Conservation (phyloP, 306 rosid species). For the Cajanus cajan region DNA sequence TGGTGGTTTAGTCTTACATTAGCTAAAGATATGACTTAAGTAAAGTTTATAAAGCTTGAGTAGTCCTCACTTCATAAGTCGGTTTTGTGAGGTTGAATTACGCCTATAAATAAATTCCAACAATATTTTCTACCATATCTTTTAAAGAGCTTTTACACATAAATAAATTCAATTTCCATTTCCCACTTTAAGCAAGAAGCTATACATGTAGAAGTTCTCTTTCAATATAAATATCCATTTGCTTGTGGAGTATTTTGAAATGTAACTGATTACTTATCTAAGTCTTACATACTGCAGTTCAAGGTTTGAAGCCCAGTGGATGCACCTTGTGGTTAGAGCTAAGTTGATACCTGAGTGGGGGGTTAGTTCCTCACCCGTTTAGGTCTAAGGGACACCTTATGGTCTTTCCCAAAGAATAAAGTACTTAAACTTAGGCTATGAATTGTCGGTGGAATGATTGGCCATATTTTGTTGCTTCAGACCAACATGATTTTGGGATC, state of each 20-base stretch:
- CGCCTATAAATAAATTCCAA: no score
- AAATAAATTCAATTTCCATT: neutral
- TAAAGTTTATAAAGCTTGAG: no score
- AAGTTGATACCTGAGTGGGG: neutral
- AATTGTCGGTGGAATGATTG: neutral
- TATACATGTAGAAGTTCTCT: neutral
- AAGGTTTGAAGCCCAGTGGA: neutral
- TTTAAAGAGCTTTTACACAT: neutral
- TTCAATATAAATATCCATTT: neutral
- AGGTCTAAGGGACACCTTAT: neutral
- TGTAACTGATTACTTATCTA: neutral
- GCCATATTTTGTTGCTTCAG: neutral
- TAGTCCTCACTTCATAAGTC: no score
- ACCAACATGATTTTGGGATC: neutral
- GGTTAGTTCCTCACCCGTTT: neutral
- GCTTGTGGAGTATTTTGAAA: neutral
- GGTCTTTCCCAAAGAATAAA: neutral
- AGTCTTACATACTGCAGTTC: neutral
- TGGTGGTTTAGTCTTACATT: no score
- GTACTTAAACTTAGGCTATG: neutral
- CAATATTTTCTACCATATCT: neutral
- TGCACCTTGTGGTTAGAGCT: neutral
- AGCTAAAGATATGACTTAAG: no score
- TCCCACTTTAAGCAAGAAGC: neutral
- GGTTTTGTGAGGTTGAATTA: no score